phyloP scores from a whole-genome alignment of 805 yeast genomes.

The Candida sanyiensis region DNA sequence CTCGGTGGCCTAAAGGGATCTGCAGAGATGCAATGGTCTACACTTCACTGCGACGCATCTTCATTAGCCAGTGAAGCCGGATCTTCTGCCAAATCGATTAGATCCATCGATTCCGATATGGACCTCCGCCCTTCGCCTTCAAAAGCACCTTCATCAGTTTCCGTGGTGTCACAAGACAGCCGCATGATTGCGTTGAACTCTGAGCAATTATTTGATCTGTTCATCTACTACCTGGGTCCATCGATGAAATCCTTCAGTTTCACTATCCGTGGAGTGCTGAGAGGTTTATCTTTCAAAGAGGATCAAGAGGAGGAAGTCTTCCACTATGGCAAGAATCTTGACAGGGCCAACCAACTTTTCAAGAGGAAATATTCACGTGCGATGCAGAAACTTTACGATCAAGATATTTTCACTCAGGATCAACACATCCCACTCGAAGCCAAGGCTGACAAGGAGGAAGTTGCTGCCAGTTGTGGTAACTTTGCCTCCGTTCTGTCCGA shows the following conservation, averaged over 20 bases:
- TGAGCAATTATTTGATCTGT: constrained; percentile 52
- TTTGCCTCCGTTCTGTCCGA: constrained; percentile 61
- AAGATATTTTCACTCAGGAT: constrained; percentile 14
- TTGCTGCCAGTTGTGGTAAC: constrained; percentile 80
- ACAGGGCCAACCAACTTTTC: constrained; percentile 49
- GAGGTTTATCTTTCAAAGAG: constrained; percentile 51
- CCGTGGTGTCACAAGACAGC: constrained; percentile 8
- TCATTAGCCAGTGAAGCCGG: background rate
- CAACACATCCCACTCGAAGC: constrained; percentile 11
- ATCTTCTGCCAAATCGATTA: background rate
- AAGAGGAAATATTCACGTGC: constrained; percentile 52
- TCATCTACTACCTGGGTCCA: constrained; percentile 66
- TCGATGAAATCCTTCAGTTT: constrained; percentile 60
- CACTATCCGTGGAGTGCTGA: constrained; percentile 56
- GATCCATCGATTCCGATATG: constrained; percentile 9
- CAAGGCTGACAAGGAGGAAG: constrained; percentile 70
- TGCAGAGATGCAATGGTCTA: constrained; percentile 58
- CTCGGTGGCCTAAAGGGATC: constrained; percentile 65
- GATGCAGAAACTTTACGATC: constrained; percentile 48
- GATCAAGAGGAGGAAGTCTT: constrained; percentile 34
- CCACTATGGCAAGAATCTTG: constrained; percentile 42
- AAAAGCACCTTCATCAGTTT: background rate
- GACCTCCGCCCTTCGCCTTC: background rate
- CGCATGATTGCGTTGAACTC: constrained; percentile 22
- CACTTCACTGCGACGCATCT: constrained; percentile 33